Evolutionary conservation across 2,329 filamentous ascomycete species (phyloP).

Genomic region (Talaromyces atroroseus): DNA sequence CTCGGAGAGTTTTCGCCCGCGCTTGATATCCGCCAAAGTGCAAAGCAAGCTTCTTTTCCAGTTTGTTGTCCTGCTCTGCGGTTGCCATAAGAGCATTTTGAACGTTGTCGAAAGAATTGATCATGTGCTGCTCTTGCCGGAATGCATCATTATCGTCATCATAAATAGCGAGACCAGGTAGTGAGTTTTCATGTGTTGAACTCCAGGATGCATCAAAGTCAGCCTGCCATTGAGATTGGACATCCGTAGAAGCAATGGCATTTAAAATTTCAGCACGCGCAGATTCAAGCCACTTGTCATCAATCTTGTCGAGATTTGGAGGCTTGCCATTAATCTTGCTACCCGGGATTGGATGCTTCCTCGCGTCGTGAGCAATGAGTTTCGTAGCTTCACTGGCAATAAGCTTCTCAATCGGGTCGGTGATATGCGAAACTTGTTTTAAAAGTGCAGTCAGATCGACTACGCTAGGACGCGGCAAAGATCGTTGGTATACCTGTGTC

Average conservation of each 20-base stretch:
- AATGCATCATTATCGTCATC: constrained; percentile 64
- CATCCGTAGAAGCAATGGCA: constrained; percentile 53
- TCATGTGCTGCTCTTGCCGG: constrained; percentile 54
- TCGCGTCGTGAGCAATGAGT: constrained; percentile 76
- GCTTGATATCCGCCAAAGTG: constrained; percentile 88
- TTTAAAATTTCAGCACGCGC: constrained; percentile 72
- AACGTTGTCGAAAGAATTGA: constrained; percentile 66
- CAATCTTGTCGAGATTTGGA: constrained; percentile 57
- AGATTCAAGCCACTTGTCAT: constrained; percentile 66
- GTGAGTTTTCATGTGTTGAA: constrained; percentile 43
- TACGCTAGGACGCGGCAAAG: constrained; percentile 67
- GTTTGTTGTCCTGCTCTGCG: constrained; percentile 75
- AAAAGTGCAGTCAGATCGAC: constrained; percentile 68
- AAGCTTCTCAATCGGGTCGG: constrained; percentile 60
- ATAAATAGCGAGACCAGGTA: constrained; percentile 78
- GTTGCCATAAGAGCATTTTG: constrained; percentile 67
- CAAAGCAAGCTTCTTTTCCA: constrained; percentile 87
- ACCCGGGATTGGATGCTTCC: constrained; percentile 65
- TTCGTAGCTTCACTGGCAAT: constrained; percentile 73
- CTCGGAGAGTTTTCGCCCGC: constrained; percentile 70
- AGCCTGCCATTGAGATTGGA: constrained; percentile 46
- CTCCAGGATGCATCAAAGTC: constrained; percentile 50
- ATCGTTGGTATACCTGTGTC: constrained; percentile 84
- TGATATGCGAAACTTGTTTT: constrained; percentile 54
- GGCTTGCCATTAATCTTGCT: constrained; percentile 59